These are phyloP conservation scores for Rosa multiflora DNA, from an alignment of 306 rosid species.

Conservation along the genomic window DNA sequence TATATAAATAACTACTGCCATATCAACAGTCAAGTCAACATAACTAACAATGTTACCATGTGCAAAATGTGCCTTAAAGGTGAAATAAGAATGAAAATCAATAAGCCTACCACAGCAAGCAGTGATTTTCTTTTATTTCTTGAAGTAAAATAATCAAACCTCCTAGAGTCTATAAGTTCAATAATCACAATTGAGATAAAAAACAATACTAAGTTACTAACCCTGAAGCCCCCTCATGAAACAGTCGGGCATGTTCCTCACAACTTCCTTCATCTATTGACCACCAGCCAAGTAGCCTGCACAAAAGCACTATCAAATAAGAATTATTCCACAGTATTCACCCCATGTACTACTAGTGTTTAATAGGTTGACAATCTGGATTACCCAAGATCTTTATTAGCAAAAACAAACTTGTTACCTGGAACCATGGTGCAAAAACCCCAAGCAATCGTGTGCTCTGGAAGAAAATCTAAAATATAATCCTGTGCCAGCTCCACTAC, in stretches of 20 bases:
- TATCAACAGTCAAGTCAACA: neutral
- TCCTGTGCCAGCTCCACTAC: constrained; percentile 68
- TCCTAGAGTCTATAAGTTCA: neutral
- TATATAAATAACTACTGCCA: neutral
- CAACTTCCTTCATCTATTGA: constrained; percentile 97
- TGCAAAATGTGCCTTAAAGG: neutral
- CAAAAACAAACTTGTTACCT: constrained; percentile 51
- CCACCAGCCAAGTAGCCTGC: constrained; percentile 99
- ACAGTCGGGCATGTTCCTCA: constrained; percentile 85
- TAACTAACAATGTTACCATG: neutral
- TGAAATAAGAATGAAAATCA: neutral
- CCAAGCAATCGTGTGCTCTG: constrained; percentile 79
- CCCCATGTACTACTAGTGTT: constrained; percentile 13
- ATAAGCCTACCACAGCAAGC: neutral
- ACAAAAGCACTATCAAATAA: constrained; percentile 30
- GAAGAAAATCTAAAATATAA: constrained; percentile 69
- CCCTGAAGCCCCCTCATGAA: constrained; percentile 89
- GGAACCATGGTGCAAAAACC: constrained; percentile 94
- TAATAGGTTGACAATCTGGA: constrained; percentile 12
- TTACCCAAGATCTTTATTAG: constrained; percentile 11
- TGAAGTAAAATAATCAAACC: neutral
- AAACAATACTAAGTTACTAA: constrained; percentile 34
- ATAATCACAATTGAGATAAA: constrained; percentile 5
- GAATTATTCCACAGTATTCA: constrained; percentile 19
- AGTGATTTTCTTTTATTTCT: neutral